phyloP scores from a whole-genome alignment of 2,329 filamentous ascomycete species.

The Fusarium sp. region DNA sequence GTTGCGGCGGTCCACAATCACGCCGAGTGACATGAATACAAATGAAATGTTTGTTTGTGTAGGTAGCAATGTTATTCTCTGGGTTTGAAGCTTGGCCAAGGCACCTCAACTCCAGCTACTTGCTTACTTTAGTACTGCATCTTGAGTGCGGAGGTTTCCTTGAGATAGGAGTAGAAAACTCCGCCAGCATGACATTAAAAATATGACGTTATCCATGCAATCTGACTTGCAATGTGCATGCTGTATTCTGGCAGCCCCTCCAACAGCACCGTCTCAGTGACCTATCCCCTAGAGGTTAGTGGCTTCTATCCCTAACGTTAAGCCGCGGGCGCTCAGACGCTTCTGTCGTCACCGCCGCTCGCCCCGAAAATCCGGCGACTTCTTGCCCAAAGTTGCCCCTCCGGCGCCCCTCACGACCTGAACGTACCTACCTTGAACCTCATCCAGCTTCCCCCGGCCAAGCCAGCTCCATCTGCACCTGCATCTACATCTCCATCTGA shows the following conservation, averaged over 20 bases:
- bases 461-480: conserved; percentile 12
- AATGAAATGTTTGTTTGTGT: background rate
- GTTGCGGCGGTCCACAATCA: background rate
- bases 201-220: background rate
- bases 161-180: background rate
- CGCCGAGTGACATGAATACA: background rate
- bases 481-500: conserved; percentile 32
- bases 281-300: conserved; percentile 14
- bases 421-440: conserved; percentile 16
- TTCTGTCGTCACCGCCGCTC: conserved; percentile 41
- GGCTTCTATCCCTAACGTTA: conserved; percentile 4
- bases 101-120: background rate
- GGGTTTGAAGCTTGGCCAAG: background rate
- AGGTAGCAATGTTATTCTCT: background rate
- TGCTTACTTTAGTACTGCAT: background rate
- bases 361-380: conserved; percentile 19
- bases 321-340: conserved; percentile 20
- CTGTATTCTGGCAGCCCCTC: background rate
- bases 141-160: background rate
- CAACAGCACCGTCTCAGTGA: background rate
- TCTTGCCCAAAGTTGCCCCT: conserved; percentile 33
- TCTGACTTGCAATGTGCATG: background rate
- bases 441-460: conserved; percentile 10
- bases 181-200: background rate
- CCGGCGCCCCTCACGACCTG: conserved; percentile 23